Conservation (phyloP, 345 rosid species). For the Garcia nutans region DNA sequence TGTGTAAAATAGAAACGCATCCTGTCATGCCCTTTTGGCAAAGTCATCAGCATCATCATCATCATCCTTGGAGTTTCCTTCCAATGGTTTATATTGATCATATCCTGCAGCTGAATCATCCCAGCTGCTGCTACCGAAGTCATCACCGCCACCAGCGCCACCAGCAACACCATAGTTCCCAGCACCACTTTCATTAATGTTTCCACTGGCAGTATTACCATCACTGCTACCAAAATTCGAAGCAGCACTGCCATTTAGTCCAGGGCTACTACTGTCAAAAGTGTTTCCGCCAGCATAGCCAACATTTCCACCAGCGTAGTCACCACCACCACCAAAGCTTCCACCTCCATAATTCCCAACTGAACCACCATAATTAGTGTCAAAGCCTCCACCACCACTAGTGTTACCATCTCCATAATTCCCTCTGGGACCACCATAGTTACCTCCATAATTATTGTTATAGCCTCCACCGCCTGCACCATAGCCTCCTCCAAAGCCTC, state of each 20-base stretch:
- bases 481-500: conserved; percentile 2
- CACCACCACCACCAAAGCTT: background rate
- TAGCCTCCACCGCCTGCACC: conserved; percentile 20
- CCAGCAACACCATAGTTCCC: conserved; percentile 24
- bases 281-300: background rate
- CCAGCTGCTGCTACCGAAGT: conserved; percentile 21
- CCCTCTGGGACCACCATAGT: conserved; percentile 14
- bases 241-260: conserved; percentile 31
- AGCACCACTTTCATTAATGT: conserved; percentile 22
- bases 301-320: background rate
- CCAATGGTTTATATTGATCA: conserved; percentile 25
- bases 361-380: conserved; percentile 12
- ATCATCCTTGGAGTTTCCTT: conserved; percentile 38
- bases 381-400: conserved; percentile 23
- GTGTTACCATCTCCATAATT: background rate
- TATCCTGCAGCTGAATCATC: conserved; percentile 32
- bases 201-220: conserved; percentile 4
- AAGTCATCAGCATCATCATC: conserved; percentile 33
- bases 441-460: conserved; percentile 38
- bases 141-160: conserved; percentile 28
- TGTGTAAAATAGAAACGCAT: background rate
- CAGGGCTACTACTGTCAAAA: conserved; percentile 24
- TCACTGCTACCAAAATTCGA: conserved; percentile 12
- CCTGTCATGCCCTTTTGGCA: conserved; percentile 70
- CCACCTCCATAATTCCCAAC: conserved; percentile 6